These are phyloP conservation scores for Sphaerulina populicola DNA, from an alignment of 2,329 filamentous ascomycete species.

Conservation along the genomic window DNA sequence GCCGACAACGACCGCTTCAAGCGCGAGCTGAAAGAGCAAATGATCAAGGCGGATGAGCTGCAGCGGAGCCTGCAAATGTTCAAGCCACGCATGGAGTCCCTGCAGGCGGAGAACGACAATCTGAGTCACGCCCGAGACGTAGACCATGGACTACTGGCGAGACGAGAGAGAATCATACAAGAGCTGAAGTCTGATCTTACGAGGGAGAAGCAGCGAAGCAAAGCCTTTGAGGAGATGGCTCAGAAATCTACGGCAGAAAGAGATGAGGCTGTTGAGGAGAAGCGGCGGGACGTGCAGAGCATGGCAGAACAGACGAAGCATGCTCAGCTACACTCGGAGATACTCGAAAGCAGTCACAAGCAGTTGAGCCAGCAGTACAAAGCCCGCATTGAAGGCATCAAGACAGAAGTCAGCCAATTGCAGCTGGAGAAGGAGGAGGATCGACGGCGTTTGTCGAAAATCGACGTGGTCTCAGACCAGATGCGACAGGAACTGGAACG, in stretches of 20 bases:
- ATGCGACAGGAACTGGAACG: slow-evolving; percentile 60
- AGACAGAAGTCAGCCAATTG: slow-evolving; percentile 47
- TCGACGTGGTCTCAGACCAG: slow-evolving; percentile 64
- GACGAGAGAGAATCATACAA: slow-evolving; percentile 68
- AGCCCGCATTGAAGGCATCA: slow-evolving; percentile 27
- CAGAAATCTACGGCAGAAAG: slow-evolving; percentile 54
- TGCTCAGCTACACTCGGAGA: slow-evolving; percentile 54
- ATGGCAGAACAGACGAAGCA: slow-evolving; percentile 38
- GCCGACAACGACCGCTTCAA: slow-evolving; percentile 71
- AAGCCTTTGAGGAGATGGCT: slow-evolving; percentile 53
- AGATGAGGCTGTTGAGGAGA: slow-evolving; percentile 53
- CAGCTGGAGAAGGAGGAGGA: slow-evolving; percentile 51
- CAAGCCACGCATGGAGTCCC: slow-evolving; percentile 63
- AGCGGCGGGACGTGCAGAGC: slow-evolving; percentile 56
- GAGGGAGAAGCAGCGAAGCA: slow-evolving; percentile 54
- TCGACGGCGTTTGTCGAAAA: slow-evolving; percentile 37
- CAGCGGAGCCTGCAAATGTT: slow-evolving; percentile 58
- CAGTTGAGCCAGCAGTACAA: slow-evolving; percentile 55
- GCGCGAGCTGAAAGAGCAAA: slow-evolving; percentile 49
- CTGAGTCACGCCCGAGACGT: slow-evolving; percentile 61
- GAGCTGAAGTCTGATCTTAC: slow-evolving; percentile 57
- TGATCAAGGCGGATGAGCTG: slow-evolving; percentile 55
- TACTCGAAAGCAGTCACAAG: slow-evolving; percentile 65
- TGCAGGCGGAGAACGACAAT: slow-evolving; percentile 60
- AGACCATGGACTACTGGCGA: slow-evolving; percentile 60